phyloP scores from a whole-genome alignment of 1,284 basidiomycete species.

The Austroboletus novae-zelandiae region DNA sequence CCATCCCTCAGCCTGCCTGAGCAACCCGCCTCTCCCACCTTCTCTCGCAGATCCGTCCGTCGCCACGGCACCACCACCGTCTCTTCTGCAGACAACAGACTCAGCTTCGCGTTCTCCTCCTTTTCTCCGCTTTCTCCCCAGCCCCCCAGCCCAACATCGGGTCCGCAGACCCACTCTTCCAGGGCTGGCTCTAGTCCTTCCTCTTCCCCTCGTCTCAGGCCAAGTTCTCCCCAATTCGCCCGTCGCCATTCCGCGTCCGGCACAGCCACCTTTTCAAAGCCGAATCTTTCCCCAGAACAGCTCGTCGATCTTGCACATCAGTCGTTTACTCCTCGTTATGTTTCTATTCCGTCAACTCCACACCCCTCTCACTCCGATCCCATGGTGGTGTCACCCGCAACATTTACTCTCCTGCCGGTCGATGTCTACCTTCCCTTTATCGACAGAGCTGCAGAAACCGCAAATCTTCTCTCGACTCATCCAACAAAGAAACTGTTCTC shows the following conservation, averaged over 20 bases:
- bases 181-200: constrained; percentile 30
- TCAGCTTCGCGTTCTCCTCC: constrained; percentile 67
- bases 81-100: constrained; percentile 38
- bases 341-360: constrained; percentile 19
- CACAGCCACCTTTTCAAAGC: constrained; percentile 33
- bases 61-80: constrained; percentile 28
- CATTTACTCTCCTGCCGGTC: constrained; percentile 68
- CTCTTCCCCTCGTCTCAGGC: constrained; percentile 46
- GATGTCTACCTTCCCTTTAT: constrained; percentile 75
- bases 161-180: constrained; percentile 12
- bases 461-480: constrained; percentile 54
- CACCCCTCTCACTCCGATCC: constrained; percentile 16
- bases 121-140: constrained; percentile 41
- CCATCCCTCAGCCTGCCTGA: constrained; percentile 25
- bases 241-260: constrained; percentile 32
- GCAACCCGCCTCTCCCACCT: constrained; percentile 28
- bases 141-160: constrained; percentile 12
- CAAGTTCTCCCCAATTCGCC: constrained; percentile 42
- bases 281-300: constrained; percentile 61
- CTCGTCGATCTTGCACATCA: constrained; percentile 63
- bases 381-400: constrained; percentile 36
- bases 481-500: constrained; percentile 68
- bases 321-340: constrained; percentile 47
- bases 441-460: constrained; percentile 66
- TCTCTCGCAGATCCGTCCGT: constrained; percentile 26